A percentile compares a stretch with the other conserved stretches of the same genome.
phyloP scores from a whole-genome alignment of 805 yeast genomes.

The Metschnikowia lachancei region DNA sequence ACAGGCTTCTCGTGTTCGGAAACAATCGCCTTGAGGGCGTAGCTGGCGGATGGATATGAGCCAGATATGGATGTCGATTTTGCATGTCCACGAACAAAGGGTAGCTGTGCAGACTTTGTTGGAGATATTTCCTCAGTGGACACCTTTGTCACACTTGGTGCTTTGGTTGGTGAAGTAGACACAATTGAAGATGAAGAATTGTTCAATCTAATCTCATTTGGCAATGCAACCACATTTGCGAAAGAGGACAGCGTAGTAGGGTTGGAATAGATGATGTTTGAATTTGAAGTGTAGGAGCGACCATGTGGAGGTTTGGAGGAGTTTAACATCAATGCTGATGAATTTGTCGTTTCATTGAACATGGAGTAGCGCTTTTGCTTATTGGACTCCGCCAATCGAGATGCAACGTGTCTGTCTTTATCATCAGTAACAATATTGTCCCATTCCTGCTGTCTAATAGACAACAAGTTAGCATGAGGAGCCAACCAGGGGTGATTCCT shows the following conservation, averaged over 20 bases:
- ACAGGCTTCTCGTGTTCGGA: slow-evolving; percentile 47
- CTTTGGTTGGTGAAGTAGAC: slow-evolving; percentile 3
- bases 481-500: slow-evolving; percentile 84
- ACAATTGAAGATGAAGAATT: slow-evolving; percentile 25
- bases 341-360: slow-evolving; percentile 40
- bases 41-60: slow-evolving; percentile 54
- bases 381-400: slow-evolving; percentile 15
- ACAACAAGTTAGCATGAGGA: slow-evolving; percentile 77
- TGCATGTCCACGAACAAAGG: slow-evolving; percentile 26
- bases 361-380: slow-evolving; percentile 45
- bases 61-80: slow-evolving; percentile 33
- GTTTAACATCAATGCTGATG: slow-evolving; percentile 37
- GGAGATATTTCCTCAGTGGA: slow-evolving; percentile 9
- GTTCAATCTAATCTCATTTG: slow-evolving; percentile 21
- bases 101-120: slow-evolving; percentile 6
- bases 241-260: slow-evolving; percentile 65
- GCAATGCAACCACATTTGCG: slow-evolving; percentile 51
- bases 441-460: slow-evolving; percentile 89
- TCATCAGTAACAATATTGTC: slow-evolving; percentile 51
- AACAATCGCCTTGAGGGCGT: slow-evolving; percentile 71
- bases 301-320: slow-evolving; percentile 25
- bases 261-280: slow-evolving; percentile 42
- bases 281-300: slow-evolving; percentile 36
- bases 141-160: not conserved
- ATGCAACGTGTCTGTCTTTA: slow-evolving; percentile 17